Base-by-base conservation (phyloP, 2,329 filamentous ascomycete genomes). In the Monilinia aucupariae region DNA sequence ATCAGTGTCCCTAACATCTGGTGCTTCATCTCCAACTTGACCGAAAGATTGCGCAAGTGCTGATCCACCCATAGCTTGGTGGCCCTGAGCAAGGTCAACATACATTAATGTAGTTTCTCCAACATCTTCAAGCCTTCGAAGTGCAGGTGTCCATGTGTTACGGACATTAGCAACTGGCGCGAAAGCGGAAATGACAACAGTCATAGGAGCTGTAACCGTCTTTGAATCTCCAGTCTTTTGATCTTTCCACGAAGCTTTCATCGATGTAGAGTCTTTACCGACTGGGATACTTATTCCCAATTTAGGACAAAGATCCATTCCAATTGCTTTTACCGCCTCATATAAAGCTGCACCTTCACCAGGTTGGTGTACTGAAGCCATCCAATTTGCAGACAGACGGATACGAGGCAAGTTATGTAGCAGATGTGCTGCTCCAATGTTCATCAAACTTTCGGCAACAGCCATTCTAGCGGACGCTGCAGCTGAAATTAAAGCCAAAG, bases 231-330 rank as follows among this genome's bases (percentile, higher is more conserved):
- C 83, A 37, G 80, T 84, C 63, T 82, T 79, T 65, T 80, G 79
- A 68, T 93, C 89, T 72, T 86, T 89, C 94, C 94, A 97, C 62
- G 91, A 91, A 71, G 96, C 93, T 81, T 97, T 97, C 94, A 99
- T 97, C 3, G 92, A 97, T 76, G 96, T 96, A 0, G 93, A 97
- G 75, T 99, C 94, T 78, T 99, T 97, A 62, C 94, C 94, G 10
- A 97, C 94, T 4, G 94, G 94, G 64, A 99, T 97, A 63, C 89
- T 91, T 65, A 99, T 86, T 41, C 90, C 91, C n/a, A 97, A 82
- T 70, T 89, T 82, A 2, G 92, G 92, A 76, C 94, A 99, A 10
- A 99, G 81, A 54, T 96, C 89, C 85, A 96, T 88, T 55, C 92
- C 92, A 64, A 97, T 92, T 12, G 93, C 92, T 74, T 96, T 85